phyloP scores from a whole-genome alignment of 768 basidiomycete species.

The Serendipita sp. region DNA sequence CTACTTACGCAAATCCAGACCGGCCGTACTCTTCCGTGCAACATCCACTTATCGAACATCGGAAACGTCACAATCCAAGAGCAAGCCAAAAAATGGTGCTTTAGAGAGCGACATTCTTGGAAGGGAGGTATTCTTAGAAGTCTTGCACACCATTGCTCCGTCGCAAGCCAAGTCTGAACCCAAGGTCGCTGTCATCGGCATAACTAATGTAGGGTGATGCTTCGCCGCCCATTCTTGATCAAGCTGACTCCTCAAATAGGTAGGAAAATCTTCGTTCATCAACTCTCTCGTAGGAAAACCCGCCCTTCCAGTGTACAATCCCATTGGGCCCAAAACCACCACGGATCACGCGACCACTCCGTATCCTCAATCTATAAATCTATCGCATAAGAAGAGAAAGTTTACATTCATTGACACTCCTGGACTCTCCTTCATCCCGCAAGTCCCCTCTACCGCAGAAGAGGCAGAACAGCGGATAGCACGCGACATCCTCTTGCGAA shows the following conservation, averaged over 20 bases:
- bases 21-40: constrained; percentile 57
- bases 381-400: constrained; percentile 31
- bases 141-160: constrained; percentile 32
- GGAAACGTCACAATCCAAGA: constrained; percentile 17
- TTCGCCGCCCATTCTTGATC: neutral
- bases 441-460: constrained; percentile 19
- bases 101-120: constrained; percentile 47
- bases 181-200: constrained; percentile 64
- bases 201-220: constrained; percentile 48
- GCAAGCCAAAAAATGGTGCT: constrained; percentile 33
- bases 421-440: constrained; percentile 41
- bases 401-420: constrained; percentile 76
- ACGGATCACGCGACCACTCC: constrained; percentile 58
- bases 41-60: constrained; percentile 49
- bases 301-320: constrained; percentile 39
- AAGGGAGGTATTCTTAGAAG: constrained; percentile 31
- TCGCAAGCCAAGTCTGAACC: constrained; percentile 35
- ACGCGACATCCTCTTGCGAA: constrained; percentile 63
- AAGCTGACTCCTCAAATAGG: constrained; percentile 23
- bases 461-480: constrained; percentile 24
- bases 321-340: constrained; percentile 29
- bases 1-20: constrained; percentile 41
- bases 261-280: constrained; percentile 72
- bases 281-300: constrained; percentile 52
- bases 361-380: constrained; percentile 43